Conservation (phyloP, 345 rosid species). For the Stellera chamaejasme region DNA sequence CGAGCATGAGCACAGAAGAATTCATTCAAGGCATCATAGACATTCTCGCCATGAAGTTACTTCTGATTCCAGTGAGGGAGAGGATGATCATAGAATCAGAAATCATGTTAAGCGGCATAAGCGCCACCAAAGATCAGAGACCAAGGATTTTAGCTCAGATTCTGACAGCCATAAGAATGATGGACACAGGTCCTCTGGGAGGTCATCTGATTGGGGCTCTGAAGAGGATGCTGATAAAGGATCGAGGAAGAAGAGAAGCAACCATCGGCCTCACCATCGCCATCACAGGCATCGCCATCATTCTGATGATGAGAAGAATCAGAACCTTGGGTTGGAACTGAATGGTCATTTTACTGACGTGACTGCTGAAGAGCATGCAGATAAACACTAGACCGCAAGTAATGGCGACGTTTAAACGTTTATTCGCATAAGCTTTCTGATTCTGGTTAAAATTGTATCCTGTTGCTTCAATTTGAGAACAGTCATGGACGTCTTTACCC, state of each 20-base stretch:
- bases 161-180: conserved; percentile 14
- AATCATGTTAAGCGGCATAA: conserved; percentile 26
- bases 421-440: too few species aligned
- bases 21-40: conserved; percentile 1
- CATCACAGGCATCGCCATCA: conserved; percentile 21
- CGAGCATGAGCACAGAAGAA: conserved; percentile 22
- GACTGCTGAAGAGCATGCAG: conserved; percentile 4
- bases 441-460: too few species aligned
- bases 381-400: neutral
- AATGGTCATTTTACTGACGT: neutral
- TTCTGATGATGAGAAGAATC: conserved; percentile 8
- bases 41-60: too few species aligned
- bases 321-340: conserved; percentile 4
- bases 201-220: conserved; percentile 29
- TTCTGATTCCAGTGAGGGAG: conserved; percentile 19
- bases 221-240: conserved; percentile 15
- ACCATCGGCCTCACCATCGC: conserved; percentile 2
- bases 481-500: too few species aligned
- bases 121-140: conserved; percentile 14
- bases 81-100: conserved; percentile 16
- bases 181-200: conserved; percentile 17
- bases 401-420: neutral
- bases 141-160: conserved; percentile 19
- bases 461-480: too few species aligned
- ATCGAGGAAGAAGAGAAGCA: conserved; percentile 19